These are phyloP conservation scores for Thinopyrum obtusiflorum DNA, from an alignment of 202 grass and related monocot genomes.

Conservation along the genomic window DNA sequence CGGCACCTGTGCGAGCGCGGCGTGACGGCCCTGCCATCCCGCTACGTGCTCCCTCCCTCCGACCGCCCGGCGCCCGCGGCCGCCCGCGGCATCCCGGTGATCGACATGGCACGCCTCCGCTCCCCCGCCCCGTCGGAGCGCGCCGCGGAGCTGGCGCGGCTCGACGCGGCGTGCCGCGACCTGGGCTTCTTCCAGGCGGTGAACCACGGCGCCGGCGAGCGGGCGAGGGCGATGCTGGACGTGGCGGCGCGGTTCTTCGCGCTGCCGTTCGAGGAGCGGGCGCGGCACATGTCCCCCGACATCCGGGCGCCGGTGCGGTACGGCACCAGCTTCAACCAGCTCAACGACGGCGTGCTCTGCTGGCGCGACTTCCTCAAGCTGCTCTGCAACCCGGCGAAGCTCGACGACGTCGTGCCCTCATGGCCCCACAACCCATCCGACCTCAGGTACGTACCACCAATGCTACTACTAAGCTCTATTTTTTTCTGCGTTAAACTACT, in stretches of 20 bases:
- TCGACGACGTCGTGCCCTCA: background rate
- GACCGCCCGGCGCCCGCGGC: slow-evolving; percentile 28
- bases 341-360: slow-evolving; percentile 65
- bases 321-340: slow-evolving; percentile 96
- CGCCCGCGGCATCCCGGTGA: slow-evolving; percentile 39
- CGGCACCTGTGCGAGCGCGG: slow-evolving; percentile 58
- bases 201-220: slow-evolving; percentile 47
- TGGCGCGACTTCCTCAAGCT: slow-evolving; percentile 97
- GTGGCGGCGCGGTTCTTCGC: slow-evolving; percentile 71
- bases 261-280: slow-evolving; percentile 53
- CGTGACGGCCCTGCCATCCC: slow-evolving; percentile 44
- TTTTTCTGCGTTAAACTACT: no score
- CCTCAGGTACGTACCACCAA: slow-evolving; percentile 31
- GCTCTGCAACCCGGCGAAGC: slow-evolving; percentile 38
- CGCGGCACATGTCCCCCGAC: slow-evolving; percentile 65
- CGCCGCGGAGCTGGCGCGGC: slow-evolving; percentile 20
- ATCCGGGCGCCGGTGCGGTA: slow-evolving; percentile 47
- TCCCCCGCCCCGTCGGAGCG: background rate
- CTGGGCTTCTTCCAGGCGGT: slow-evolving; percentile 95
- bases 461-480: no score
- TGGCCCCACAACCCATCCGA: slow-evolving; percentile 50
- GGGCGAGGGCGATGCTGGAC: slow-evolving; percentile 30
- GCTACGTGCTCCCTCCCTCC: slow-evolving; percentile 52
- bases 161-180: slow-evolving; percentile 62
- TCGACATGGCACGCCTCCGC: slow-evolving; percentile 61